Evolutionary conservation across 169 alveolate species (phyloP).

Genomic region (Plasmodium berghei): DNA sequence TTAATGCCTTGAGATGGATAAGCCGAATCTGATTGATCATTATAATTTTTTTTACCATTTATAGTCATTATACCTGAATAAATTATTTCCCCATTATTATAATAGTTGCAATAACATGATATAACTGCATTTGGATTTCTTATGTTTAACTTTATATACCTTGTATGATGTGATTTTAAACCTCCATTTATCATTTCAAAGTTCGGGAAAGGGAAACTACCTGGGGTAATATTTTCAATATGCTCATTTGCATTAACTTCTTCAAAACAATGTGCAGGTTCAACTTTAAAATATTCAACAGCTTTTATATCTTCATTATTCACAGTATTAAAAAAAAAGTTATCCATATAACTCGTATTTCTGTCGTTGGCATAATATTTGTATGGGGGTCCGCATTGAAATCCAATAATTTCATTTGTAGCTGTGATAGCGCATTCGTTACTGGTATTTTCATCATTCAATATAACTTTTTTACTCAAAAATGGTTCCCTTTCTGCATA

Average conservation of each 20-base stretch:
- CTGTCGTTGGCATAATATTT: not conserved
- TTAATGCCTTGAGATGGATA: not conserved
- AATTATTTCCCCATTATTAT: conserved; percentile 13
- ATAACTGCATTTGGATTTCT: not conserved
- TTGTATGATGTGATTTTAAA: conserved; percentile 17
- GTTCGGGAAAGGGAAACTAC: conserved; percentile 21
- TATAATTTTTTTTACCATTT: conserved; percentile 9
- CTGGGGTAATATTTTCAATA: conserved; percentile 16
- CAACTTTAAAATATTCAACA: conserved; percentile 23
- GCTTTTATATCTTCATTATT: not conserved
- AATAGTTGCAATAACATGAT: conserved; percentile 45
- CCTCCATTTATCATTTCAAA: conserved; percentile 8
- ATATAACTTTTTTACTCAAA: conserved; percentile 20
- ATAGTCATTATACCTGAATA: conserved; percentile 40
- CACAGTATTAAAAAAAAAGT: not conserved
- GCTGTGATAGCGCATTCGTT: conserved; percentile 41
- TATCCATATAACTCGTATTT: not conserved
- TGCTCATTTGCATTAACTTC: conserved; percentile 34
- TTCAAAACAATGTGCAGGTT: conserved; percentile 57
- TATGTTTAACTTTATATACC: conserved; percentile 30
- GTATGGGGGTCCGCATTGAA: conserved; percentile 74
- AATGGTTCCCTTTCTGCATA: conserved; percentile 48
- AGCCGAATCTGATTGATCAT: not conserved
- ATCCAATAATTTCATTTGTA: conserved; percentile 50
- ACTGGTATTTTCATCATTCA: conserved; percentile 15